These are phyloP conservation scores for Hypsizygus ulmarius DNA, from an alignment of 1,284 basidiomycete genomes.

Conservation along the genomic window DNA sequence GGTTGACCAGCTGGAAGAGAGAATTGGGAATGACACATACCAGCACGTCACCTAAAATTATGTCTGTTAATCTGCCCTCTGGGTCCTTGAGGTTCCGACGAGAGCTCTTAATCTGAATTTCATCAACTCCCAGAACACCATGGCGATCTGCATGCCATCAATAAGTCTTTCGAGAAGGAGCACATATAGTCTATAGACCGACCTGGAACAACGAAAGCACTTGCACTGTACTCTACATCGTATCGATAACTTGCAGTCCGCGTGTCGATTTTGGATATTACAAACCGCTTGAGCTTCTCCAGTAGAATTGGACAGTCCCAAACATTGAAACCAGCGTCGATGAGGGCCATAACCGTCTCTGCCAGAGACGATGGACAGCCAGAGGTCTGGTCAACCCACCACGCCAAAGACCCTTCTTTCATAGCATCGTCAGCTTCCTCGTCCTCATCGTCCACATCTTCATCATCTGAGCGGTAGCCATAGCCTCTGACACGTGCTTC, in stretches of 20 bases:
- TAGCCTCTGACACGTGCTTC: conserved; percentile 44
- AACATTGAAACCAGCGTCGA: conserved; percentile 48
- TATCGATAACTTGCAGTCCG: conserved; percentile 39
- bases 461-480: conserved; percentile 31
- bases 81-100: conserved; percentile 31
- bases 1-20: neutral
- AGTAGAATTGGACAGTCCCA: conserved; percentile 38
- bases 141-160: conserved; percentile 34
- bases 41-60: conserved; percentile 43
- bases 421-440: conserved; percentile 20
- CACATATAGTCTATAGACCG: conserved; percentile 9
- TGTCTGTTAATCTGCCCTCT: conserved; percentile 41
- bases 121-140: conserved; percentile 41
- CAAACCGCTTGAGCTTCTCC: conserved; percentile 42
- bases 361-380: conserved; percentile 50
- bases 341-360: conserved; percentile 46
- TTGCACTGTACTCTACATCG: conserved; percentile 44
- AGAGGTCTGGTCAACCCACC: conserved; percentile 51
- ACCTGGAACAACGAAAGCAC: conserved; percentile 52
- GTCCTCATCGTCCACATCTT: conserved; percentile 32
- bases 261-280: conserved; percentile 33
- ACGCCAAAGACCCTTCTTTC: conserved; percentile 38
- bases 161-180: neutral
- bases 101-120: conserved; percentile 47
- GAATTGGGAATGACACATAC: conserved; percentile 6